Evolutionary conservation across 441 rosid genomes (phyloP).

Genomic region (Corymbia citriodora): DNA sequence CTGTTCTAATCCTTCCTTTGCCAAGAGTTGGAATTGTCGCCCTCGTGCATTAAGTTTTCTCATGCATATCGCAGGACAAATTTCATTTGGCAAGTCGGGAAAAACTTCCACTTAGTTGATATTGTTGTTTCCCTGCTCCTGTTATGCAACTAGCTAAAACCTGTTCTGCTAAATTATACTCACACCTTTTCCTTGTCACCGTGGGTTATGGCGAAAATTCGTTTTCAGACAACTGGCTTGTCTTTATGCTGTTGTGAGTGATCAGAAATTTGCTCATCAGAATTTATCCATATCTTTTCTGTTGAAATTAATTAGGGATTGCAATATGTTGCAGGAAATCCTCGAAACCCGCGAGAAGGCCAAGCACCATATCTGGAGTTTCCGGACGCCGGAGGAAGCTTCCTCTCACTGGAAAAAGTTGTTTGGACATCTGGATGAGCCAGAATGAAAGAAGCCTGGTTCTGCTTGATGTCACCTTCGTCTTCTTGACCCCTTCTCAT

Average conservation of each 20-base stretch:
- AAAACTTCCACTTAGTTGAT: not conserved
- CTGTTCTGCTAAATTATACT: not conserved
- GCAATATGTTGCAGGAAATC: conserved; percentile 43
- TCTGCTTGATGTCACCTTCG: not conserved
- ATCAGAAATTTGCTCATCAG: not conserved
- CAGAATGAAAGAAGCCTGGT: conserved; percentile 8
- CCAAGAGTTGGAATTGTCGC: not conserved
- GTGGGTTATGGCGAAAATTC: not conserved
- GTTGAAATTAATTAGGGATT: not conserved
- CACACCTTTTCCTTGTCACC: not conserved
- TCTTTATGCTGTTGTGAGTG: not conserved
- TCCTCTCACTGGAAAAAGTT: conserved; percentile 39
- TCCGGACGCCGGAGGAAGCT: conserved; percentile 60
- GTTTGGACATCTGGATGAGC: conserved; percentile 57
- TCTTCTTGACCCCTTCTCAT: not conserved
- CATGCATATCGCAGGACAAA: not conserved
- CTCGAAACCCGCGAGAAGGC: conserved; percentile 48
- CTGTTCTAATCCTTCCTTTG: not conserved
- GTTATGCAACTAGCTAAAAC: not conserved
- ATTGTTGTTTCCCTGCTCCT: not conserved
- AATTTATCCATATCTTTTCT: not conserved
- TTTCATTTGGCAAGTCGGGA: not conserved
- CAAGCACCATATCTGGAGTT: conserved; percentile 60
- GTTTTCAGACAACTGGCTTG: not conserved
- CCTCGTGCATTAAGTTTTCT: not conserved